These are phyloP conservation scores for Taphrina populina DNA, from an alignment of 1,139 yeast species.

Conservation along the genomic window DNA sequence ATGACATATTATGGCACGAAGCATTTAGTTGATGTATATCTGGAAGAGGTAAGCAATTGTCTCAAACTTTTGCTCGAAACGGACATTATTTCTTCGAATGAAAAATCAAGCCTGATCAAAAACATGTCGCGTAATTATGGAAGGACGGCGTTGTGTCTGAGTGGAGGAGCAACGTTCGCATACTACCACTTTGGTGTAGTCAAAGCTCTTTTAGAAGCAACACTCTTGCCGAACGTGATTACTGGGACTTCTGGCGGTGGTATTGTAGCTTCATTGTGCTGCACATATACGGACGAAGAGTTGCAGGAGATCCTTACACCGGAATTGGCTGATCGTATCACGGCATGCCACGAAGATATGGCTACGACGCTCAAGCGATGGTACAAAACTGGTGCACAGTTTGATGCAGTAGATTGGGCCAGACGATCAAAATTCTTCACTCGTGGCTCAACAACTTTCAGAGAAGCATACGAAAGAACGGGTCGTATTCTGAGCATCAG, in stretches of 20 bases:
- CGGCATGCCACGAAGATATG: conserved; percentile 61
- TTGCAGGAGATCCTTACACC: conserved; percentile 59
- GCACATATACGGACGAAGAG: conserved; percentile 70
- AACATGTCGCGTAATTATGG: conserved; percentile 66
- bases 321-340: conserved; percentile 61
- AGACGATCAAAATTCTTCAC: conserved; percentile 67
- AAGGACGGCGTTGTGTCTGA: conserved; percentile 66
- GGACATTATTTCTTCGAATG: conserved; percentile 46
- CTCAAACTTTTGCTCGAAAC: conserved; percentile 48
- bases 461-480: conserved; percentile 65
- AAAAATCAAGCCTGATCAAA: conserved; percentile 58
- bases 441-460: conserved; percentile 67
- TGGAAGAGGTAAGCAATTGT: conserved; percentile 46
- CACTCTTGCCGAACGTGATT: conserved; percentile 64
- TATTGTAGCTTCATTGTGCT: conserved; percentile 69
- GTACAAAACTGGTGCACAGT: conserved; percentile 75
- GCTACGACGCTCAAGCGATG: conserved; percentile 58
- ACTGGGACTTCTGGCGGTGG: conserved; percentile 87
- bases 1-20: conserved; percentile 78
- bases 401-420: conserved; percentile 76
- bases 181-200: conserved; percentile 71
- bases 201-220: conserved; percentile 66
- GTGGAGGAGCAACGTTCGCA: conserved; percentile 74
- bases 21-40: conserved; percentile 57
- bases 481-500: conserved; percentile 71